Evolutionary conservation across 768 basidiomycete genomes (phyloP), one percentile per base, ranked within the genome.

Genomic region (Tephrocybe sp.): DNA sequence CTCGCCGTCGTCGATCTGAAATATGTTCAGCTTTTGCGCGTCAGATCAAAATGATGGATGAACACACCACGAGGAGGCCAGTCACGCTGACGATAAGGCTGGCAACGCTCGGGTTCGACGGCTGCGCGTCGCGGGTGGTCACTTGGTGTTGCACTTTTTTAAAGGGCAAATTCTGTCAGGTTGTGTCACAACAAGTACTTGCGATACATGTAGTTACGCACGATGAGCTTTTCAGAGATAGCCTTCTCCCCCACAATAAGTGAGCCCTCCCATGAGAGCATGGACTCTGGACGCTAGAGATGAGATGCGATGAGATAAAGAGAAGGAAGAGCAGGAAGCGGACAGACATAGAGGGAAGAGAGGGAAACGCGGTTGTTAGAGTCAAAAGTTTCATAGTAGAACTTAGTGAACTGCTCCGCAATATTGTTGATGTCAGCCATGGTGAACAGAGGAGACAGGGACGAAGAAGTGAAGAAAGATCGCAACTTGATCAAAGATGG

Each of bases 111-210:
- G 73, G 68, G 4, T 79, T 78, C 1, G 94, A 90, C 1, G 95
- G 96, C 67, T 98, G 97, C 11, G 86, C 89, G 66, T 97, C 94
- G 36, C 84, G 70, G 6, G 93, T 98, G 18, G 81, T 74, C 61
- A 98, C 78, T 45, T 83, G 80, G 77, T 98, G 96, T 61, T 71
- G 69, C 43, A 98, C 91, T 58, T 80, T 85, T 37, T 63, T n/a
- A 75, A 98, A 98, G 9, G 93, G 90, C 43, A 98, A 77, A 32
- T 58, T 58, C 93, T 90, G 61, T 32, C 42, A 39, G 39, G 7
- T 8, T 11, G 17, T 14, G 20, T 45, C 18, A 42, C 2, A 28
- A 37, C 20, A 25, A 23, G 24, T 34, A 18, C 40, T 17, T n/a
- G 14, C 18, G 41, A 30, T 3, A 17, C 25, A 3, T n/a, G 18